Conservation (phyloP, 768 basidiomycete genomes). For the Pleurotus eryngii region DNA sequence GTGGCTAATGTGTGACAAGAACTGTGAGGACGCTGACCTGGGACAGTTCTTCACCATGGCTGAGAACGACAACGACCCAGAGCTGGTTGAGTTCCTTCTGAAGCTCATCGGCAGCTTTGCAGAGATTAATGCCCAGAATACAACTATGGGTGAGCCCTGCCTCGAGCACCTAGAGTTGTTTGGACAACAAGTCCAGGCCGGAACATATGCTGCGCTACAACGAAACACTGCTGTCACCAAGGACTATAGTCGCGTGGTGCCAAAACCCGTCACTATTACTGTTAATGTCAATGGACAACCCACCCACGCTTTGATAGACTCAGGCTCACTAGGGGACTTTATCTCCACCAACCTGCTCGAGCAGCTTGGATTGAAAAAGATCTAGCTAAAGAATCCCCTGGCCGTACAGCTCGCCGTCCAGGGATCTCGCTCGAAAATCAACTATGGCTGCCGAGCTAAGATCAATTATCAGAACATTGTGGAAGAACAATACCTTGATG, state of each 20-base stretch:
- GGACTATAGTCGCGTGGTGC: slow-evolving; percentile 14
- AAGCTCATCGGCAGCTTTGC: no score
- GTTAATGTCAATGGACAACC: slow-evolving; percentile 27
- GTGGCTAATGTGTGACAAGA: no score
- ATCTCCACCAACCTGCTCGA: slow-evolving; percentile 25
- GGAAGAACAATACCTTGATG: slow-evolving; percentile 26
- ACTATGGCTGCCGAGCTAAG: slow-evolving; percentile 13
- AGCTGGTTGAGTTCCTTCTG: no score
- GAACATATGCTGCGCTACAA: not conserved
- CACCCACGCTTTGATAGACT: slow-evolving; percentile 24
- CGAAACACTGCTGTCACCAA: slow-evolving; percentile 9
- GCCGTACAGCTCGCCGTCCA: slow-evolving; percentile 13
- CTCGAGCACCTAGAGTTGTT: not conserved
- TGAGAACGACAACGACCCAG: no score
- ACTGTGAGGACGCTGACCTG: no score
- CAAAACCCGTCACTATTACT: slow-evolving; percentile 27
- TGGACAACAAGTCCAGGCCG: not conserved
- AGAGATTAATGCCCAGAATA: no score
- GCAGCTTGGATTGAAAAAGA: slow-evolving; percentile 26
- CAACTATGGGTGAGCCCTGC: no score
- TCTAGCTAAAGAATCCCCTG: slow-evolving; percentile 27
- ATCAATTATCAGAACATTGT: slow-evolving; percentile 31
- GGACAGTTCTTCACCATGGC: no score
- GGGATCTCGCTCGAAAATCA: slow-evolving; percentile 8
- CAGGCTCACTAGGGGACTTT: no score